These are phyloP conservation scores for Codiaeum variegatum DNA, from an alignment of 441 rosid species.

Conservation along the genomic window DNA sequence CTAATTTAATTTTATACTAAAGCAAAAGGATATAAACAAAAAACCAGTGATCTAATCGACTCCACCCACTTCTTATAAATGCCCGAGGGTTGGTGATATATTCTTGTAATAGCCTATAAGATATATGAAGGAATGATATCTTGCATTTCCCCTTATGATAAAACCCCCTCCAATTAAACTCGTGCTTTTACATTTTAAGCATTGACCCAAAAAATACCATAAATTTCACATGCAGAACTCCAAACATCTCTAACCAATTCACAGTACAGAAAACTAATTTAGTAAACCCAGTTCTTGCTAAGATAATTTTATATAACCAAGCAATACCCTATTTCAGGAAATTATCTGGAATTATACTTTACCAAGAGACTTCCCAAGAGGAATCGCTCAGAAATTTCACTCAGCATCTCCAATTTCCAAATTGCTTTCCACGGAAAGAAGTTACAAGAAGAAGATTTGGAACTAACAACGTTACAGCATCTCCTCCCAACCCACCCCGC, in stretches of 20 bases:
- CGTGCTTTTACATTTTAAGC: background rate
- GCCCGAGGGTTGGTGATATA: background rate
- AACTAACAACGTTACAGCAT: background rate
- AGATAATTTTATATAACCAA: background rate
- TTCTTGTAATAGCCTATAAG: background rate
- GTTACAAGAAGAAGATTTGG: background rate
- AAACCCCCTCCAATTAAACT: background rate
- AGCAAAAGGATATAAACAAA: background rate
- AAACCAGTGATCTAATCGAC: no score
- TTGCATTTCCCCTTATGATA: background rate
- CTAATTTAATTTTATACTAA: background rate
- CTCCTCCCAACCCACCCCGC: background rate
- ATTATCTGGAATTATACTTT: background rate
- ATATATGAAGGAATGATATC: background rate
- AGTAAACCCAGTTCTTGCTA: background rate
- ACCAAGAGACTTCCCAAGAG: background rate
- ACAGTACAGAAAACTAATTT: background rate
- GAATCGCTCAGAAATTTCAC: background rate
- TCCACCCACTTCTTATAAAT: background rate
- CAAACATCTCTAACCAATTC: background rate
- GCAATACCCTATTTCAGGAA: background rate
- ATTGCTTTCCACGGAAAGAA: background rate
- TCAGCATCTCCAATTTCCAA: background rate
- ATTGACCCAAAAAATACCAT: background rate
- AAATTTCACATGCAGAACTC: background rate